Evolutionary conservation across 1,284 basidiomycete genomes (phyloP).

Genomic region (Ceratobasidium sp.): DNA sequence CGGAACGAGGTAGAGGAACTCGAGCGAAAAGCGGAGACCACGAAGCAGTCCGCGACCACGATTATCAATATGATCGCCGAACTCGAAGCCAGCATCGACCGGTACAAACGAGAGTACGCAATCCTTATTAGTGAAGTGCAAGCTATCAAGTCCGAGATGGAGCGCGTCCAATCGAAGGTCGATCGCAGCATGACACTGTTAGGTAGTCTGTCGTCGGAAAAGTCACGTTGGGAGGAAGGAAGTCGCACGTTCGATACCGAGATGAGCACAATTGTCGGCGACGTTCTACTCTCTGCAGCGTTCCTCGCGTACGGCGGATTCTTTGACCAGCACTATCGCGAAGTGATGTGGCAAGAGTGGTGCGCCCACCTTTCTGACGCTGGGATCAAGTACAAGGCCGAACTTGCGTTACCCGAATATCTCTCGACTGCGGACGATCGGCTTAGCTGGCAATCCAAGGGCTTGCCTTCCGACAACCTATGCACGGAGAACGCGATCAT

Average conservation of each 20-base stretch:
- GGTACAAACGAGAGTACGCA: slow-evolving; percentile 98
- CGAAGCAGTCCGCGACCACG: slow-evolving; percentile 90
- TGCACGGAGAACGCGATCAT: slow-evolving; percentile 99
- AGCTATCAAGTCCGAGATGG: slow-evolving; percentile 98
- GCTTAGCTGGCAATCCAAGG: slow-evolving; percentile 94
- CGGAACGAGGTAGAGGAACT: slow-evolving; percentile 95
- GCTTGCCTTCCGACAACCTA: slow-evolving; percentile 93
- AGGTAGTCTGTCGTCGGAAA: slow-evolving; percentile 95
- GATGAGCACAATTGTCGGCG: slow-evolving; percentile 99
- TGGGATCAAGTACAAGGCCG: slow-evolving; percentile 92
- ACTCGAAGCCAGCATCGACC: slow-evolving; percentile 91
- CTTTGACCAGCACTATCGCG: slow-evolving; percentile 99
- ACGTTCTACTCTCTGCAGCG: slow-evolving; percentile 95
- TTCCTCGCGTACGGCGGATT: slow-evolving; percentile 98
- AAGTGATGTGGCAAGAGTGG: slow-evolving; percentile 98
- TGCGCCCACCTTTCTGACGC: slow-evolving; percentile 88
- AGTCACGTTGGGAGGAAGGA: slow-evolving; percentile 93
- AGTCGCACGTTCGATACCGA: slow-evolving; percentile 97
- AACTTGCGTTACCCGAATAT: slow-evolving; percentile 95
- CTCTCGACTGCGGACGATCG: slow-evolving; percentile 98
- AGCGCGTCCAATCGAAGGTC: slow-evolving; percentile 96
- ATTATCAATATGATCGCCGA: slow-evolving; percentile 95
- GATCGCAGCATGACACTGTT: slow-evolving; percentile 96
- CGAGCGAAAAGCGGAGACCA: slow-evolving; percentile 91
- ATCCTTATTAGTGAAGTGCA: slow-evolving; percentile 97